Evolutionary conservation across 2,329 filamentous ascomycete genomes (phyloP), one percentile per base, ranked within the genome.

Genomic region (Nemania abortiva): DNA sequence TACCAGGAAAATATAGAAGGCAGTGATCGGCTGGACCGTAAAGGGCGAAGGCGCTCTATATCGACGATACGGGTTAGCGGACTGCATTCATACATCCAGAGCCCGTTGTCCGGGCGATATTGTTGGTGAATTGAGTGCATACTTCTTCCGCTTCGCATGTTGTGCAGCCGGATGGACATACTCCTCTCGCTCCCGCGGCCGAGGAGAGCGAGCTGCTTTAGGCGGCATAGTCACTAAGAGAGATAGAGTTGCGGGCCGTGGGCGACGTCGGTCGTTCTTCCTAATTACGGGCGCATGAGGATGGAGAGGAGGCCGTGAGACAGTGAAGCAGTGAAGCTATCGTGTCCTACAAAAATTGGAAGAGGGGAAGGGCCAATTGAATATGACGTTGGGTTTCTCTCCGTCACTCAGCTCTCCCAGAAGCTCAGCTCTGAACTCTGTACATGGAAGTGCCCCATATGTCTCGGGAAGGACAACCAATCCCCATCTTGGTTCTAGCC

Each of bases 1-100:
- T 34, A 85, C 83, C 54, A 97, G 84, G 79, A 97, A 96, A 71
- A 93, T 81, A 77, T 92, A 96, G 79, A 98, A 97, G 13, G 92
- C 92, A 55, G 89, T 86, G 73, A 93, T 92, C 64, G 93, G 88
- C 74, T 91, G 86, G 69, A 96, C 84, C 70, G 86, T 86, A 78
- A 90, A 92, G 60, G 86, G 84, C 66, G 85, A 88, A 64, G 83
- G 84, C 72, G 79, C 77, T 74, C 84, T 87, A 65, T 47, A 39
- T 58, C 57, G 18, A 70, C 20, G 54, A 59, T 47, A 13, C 22
- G 47, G 27, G 50, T 72, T 65, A 64, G 64, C 53, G n/a, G 58
- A 13, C 42, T 27, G 27, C 22, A 31, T 47, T 18, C 39, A 49
- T 18, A 11, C 27, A 29, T 53, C 7, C 24, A n/a, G 24, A 31